Conservation (phyloP, 2,329 filamentous ascomycete genomes). For the Plectosphaerella sp. region DNA sequence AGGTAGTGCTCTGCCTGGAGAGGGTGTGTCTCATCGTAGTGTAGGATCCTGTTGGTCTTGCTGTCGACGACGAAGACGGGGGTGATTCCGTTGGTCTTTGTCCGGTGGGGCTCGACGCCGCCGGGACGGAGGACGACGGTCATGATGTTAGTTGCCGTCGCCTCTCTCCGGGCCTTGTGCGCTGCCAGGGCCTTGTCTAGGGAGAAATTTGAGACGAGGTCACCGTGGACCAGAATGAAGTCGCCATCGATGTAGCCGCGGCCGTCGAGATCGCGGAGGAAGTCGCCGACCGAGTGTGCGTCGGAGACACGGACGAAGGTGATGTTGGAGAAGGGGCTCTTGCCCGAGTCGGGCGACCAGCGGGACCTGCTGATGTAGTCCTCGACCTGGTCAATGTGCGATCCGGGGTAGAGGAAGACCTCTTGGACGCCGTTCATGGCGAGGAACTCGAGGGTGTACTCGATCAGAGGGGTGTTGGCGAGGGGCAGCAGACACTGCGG, state of each 20-base stretch:
- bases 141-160: slow-evolving; percentile 95
- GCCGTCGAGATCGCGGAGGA: slow-evolving; percentile 88
- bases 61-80: slow-evolving; percentile 87
- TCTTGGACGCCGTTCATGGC: slow-evolving; percentile 94
- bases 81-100: slow-evolving; percentile 69
- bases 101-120: slow-evolving; percentile 64
- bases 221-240: slow-evolving; percentile 89
- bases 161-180: slow-evolving; percentile 74
- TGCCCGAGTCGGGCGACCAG: slow-evolving; percentile 57
- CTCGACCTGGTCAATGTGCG: slow-evolving; percentile 83
- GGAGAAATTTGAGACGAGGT: slow-evolving; percentile 83
- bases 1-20: slow-evolving; percentile 61
- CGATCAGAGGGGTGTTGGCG: slow-evolving; percentile 90
- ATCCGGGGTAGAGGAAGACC: slow-evolving; percentile 86
- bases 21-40: slow-evolving; percentile 88
- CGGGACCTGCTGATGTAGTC: slow-evolving; percentile 75
- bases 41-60: slow-evolving; percentile 73
- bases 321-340: slow-evolving; percentile 68
- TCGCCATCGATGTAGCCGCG: slow-evolving; percentile 82
- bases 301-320: slow-evolving; percentile 81
- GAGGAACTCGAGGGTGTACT: slow-evolving; percentile 95
- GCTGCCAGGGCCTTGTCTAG: slow-evolving; percentile 74
- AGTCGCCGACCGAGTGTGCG: slow-evolving; percentile 84
- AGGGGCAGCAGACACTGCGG: slow-evolving; percentile 82
- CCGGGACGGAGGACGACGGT: slow-evolving; percentile 85